A percentile compares a stretch with the other conserved stretches of the same genome.
Conservation (phyloP, 2,329 filamentous ascomycete species). For the Hyphodiscus sp. region DNA sequence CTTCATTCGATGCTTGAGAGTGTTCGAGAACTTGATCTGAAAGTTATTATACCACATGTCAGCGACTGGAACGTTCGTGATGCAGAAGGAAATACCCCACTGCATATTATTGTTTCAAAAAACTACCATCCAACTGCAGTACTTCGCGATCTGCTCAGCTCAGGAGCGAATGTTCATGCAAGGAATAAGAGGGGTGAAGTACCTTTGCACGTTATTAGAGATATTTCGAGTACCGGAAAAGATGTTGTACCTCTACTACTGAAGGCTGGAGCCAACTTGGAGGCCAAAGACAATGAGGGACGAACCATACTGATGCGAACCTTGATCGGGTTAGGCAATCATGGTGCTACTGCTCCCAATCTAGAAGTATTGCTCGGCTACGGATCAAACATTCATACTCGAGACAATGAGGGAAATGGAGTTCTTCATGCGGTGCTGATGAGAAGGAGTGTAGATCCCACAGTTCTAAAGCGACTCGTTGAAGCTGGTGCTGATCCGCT, state of each 20-base stretch:
- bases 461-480: neutral
- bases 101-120: slow-evolving; percentile 2
- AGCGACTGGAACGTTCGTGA: slow-evolving; percentile 9
- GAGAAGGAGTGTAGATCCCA: neutral
- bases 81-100: slow-evolving; percentile 5
- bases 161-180: neutral
- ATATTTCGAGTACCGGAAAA: neutral
- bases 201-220: neutral
- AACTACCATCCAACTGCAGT: neutral
- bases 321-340: neutral
- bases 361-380: neutral
- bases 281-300: neutral
- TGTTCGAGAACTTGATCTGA: neutral
- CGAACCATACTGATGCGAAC: neutral
- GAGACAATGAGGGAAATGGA: slow-evolving; percentile 1
- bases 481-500: slow-evolving; percentile 4
- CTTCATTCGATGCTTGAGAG: neutral
- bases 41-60: slow-evolving; percentile 5
- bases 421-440: slow-evolving; percentile 4
- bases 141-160: neutral
- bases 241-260: neutral
- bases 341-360: neutral
- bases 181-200: neutral
- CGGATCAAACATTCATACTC: neutral
- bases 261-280: neutral